Base-by-base conservation (phyloP, 305 asterid genomes). In the Fraxinus angustifolia region DNA sequence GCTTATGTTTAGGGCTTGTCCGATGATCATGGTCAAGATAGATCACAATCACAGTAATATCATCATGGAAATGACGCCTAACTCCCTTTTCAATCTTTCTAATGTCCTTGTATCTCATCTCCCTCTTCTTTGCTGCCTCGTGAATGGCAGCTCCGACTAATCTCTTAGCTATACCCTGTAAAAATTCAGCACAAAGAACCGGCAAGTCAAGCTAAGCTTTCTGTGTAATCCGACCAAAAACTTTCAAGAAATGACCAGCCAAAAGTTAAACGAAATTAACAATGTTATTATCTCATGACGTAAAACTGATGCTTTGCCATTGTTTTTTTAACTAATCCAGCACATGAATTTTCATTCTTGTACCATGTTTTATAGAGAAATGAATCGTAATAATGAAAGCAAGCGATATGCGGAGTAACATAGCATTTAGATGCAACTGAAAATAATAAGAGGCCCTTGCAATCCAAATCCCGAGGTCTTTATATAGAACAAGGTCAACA, bases 141-240 rank as follows among this genome's bases (percentile, higher is more conserved):
- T 90, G 88, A 75, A 94, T 80, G 19, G 99, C 98, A 36, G 97
- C 92, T 68, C 88, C 91, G 45, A 94, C 95, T 81, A 96, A 79
- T 87, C 87, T 92, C 91, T 94, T 94, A 17, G 99, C 97, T 86
- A 96, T 94, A 80, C 99, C 98, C 99, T 96, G 94, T 82, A 87
- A 80, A 79, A 56, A 70, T 36, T 71, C 42, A 71, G 19, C n/a
- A 75, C 26, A 38, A 31, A 11, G 71, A n/a, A 11, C 45, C 14
- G 68, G 6, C 23, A 34, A 65, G 6, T 21, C 50, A 42, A 42
- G 50, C 50, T 10, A 65, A 62, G 33, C 33, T 62, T 7, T 60
- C 16, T 23, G 33, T 8, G 12, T 65, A 8, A 62, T 62, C 33
- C 33, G 7, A 81, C 65, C 68, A 81, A 40, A 62, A 76, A 75